phyloP scores from a whole-genome alignment of 108 stramenopile species.

The Cylindrotheca closterium region DNA sequence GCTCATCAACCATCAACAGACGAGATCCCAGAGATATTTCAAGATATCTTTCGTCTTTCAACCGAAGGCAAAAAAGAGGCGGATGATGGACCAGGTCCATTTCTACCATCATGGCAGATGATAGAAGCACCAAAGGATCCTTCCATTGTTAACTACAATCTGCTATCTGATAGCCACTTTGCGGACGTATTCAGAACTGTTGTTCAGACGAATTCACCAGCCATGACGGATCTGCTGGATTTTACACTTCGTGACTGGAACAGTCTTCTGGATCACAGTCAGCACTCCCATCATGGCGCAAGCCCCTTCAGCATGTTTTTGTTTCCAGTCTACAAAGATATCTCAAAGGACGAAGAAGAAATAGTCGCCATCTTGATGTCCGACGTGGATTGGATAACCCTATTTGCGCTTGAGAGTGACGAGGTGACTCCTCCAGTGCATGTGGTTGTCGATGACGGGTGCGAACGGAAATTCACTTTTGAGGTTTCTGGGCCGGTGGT shows the following conservation, averaged over 20 bases:
- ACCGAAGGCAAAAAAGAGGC: neutral
- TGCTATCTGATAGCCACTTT: neutral
- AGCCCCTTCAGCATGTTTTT: no score
- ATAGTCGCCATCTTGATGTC: slow-evolving; percentile 5
- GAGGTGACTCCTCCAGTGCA: neutral
- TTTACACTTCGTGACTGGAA: no score
- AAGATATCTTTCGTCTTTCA: neutral
- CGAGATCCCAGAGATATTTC: neutral
- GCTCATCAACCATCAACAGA: neutral
- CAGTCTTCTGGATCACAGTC: slow-evolving; percentile 1
- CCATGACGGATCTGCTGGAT: neutral
- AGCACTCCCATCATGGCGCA: neutral
- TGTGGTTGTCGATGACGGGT: neutral
- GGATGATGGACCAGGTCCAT: slow-evolving; percentile 3
- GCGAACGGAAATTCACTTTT: slow-evolving; percentile 6
- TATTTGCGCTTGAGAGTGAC: neutral
- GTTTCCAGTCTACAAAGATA: neutral
- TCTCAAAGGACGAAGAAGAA: neutral
- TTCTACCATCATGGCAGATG: slow-evolving; percentile 4
- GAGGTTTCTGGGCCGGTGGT: neutral
- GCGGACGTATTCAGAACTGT: neutral
- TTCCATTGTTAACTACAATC: slow-evolving; percentile 3
- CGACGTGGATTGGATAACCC: neutral
- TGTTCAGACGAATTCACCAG: neutral
- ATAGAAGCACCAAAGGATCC: neutral